Evolutionary conservation across 192 early-diverging fungal species (phyloP), one percentile per base, ranked within the genome.

Genomic region (Mortierella hygrophila): DNA sequence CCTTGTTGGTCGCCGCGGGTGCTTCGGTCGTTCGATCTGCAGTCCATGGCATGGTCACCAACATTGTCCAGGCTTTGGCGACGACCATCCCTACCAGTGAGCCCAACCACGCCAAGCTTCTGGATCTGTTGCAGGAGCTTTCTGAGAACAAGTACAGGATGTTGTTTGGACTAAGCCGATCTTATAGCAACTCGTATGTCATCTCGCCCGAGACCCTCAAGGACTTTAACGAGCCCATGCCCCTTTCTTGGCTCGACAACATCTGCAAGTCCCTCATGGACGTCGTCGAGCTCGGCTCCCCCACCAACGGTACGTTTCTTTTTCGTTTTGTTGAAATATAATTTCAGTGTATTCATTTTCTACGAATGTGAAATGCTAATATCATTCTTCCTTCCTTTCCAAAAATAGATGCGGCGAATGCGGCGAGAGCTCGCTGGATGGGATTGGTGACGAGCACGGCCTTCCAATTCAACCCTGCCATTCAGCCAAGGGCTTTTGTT

Each of bases 401-500:
- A 40, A 18, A 18, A 71, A 63, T 81, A 95, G 96, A 96, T 72
- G 92, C 96, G 54, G 94, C 95, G 10, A 94, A 94, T 80, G 90
- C 89, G 38, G 97, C 97, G 94, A 96, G 96, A 72, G 93, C 97
- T 29, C 90, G 97, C 44, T 99, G 98, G 98, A 96, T 97, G 89
- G 93, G 96, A 46, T 88, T 99, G 72, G 94, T 98, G 20, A 93
- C 97, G 13, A 95, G 96, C 54, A 96, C 95, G 70, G 97, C 98
- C 1, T 99, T 99, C 93, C 95, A 97, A 77, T 96, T 95, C 88
- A 98, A 98, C 83, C 96, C 96, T 8, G 96, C 97, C 0, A 94
- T 98, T 40, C 98, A 99, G 87, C 97, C 98, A 6, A 93, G 97
- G 46, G 96, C 98, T 2, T 99, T 98, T 89, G 95, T 98, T 37